These are phyloP conservation scores for Polymyxa betae DNA, from an alignment of 208 protist species.

Conservation along the genomic window DNA sequence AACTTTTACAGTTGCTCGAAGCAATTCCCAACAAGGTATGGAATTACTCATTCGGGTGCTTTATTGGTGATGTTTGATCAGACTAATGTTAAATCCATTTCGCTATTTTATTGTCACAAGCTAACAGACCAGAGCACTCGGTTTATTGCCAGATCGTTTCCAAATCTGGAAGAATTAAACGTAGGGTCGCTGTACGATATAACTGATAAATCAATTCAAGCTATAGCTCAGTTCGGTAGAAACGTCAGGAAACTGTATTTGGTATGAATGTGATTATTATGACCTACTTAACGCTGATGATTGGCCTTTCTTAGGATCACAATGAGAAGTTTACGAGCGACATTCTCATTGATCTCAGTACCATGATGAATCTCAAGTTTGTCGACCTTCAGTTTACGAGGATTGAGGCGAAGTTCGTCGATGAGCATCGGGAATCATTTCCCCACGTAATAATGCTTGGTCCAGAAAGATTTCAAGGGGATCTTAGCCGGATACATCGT, in stretches of 20 bases:
- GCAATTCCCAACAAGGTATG: conserved; percentile 28
- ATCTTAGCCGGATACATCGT: no score
- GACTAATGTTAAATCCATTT: not conserved
- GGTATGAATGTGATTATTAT: not conserved
- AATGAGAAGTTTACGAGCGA: conserved; percentile 35
- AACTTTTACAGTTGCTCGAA: not conserved
- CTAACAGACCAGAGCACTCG: conserved; percentile 14
- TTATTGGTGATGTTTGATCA: not conserved
- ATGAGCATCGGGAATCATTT: conserved; percentile 44
- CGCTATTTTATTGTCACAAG: conserved; percentile 41
- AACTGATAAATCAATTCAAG: conserved; percentile 38
- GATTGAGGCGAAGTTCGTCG: conserved; percentile 23
- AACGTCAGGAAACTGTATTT: not conserved
- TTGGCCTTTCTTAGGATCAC: not conserved
- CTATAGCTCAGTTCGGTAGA: conserved; percentile 14
- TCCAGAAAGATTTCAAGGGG: not conserved
- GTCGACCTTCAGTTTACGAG: conserved; percentile 46
- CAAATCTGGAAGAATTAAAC: conserved; percentile 39
- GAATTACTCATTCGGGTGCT: not conserved
- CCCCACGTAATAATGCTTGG: not conserved
- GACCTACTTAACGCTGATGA: not conserved
- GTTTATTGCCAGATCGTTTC: conserved; percentile 48
- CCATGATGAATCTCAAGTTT: conserved; percentile 38
- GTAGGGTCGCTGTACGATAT: conserved; percentile 44
- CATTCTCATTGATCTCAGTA: conserved; percentile 45